Conservation (phyloP, 179 eudicot genomes). For the Beta lomatogona region DNA sequence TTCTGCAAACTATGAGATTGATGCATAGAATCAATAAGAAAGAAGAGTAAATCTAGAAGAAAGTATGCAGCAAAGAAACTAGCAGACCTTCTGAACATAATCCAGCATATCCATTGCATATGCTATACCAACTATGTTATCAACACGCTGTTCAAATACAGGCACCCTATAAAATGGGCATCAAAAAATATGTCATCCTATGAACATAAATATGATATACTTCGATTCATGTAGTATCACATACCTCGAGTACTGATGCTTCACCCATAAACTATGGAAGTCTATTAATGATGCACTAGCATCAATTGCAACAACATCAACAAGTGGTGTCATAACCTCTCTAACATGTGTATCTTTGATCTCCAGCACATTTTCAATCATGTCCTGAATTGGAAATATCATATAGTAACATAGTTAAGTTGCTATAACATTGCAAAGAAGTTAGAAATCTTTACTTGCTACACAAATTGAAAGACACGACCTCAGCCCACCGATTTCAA, state of each 20-base stretch:
- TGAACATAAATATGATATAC: slow-evolving; percentile 1
- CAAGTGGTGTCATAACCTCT: slow-evolving; percentile 99
- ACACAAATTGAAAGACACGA: too few species aligned
- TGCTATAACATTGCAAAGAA: background rate
- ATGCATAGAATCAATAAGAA: slow-evolving; percentile 22
- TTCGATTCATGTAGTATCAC: background rate
- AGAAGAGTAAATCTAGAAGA: slow-evolving; percentile 7
- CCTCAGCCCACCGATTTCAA: too few species aligned
- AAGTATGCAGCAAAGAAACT: slow-evolving; percentile 13
- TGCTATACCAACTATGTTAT: slow-evolving; percentile 94
- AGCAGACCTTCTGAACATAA: slow-evolving; percentile 74
- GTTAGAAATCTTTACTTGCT: background rate
- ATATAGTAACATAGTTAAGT: background rate
- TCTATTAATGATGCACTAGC: slow-evolving; percentile 86
- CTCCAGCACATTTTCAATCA: slow-evolving; percentile 98
- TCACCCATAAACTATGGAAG: slow-evolving; percentile 85
- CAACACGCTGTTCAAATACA: slow-evolving; percentile 93
- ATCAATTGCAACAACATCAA: slow-evolving; percentile 97
- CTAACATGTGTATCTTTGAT: slow-evolving; percentile 88
- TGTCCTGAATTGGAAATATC: slow-evolving; percentile 60
- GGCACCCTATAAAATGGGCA: slow-evolving; percentile 61
- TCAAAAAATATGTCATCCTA: slow-evolving; percentile 20
- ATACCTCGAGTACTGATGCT: slow-evolving; percentile 94
- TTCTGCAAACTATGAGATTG: slow-evolving; percentile 55
- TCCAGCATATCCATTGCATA: slow-evolving; percentile 98